Evolutionary conservation across 2,329 filamentous ascomycete genomes (phyloP), one percentile per base, ranked within the genome.

Genomic region (Zymoseptoria ardabiliae): DNA sequence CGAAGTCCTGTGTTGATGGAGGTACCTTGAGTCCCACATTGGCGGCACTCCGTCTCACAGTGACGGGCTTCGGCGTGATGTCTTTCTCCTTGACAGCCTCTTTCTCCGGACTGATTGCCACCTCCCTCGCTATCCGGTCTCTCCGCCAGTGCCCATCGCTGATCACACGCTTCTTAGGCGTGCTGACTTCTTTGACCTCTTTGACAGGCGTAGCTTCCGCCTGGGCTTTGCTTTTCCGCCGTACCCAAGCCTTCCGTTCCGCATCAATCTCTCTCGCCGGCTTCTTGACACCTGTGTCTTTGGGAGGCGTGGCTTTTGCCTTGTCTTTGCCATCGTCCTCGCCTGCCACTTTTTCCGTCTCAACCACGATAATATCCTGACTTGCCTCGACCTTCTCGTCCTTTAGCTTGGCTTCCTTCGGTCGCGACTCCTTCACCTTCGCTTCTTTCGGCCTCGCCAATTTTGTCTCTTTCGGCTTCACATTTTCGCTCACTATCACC

Each of bases 151-250:
- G 90, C 57, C 89, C 88, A 76, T 97, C 93, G 72, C 92, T 97
- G 62, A 97, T 85, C 57, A 97, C 90, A 63, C 92, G 85, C 80
- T 96, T 97, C 76, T 90, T 91, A 17, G 93, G 93, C 52, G 90
- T 84, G 54, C 79, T 85, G 71, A 75, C 80, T 67, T 75, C 77
- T 70, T 71, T 78, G 61, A 73, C 73, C 8, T 80, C 78, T 11
- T 74, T 71, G 54, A 78, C 73, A 59, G 75, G 75, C 56, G 77
- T 74, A 52, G 78, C 68, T 58, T 76, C 73, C 54, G 75, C 75
- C 23, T 67, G 65, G 5, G 68, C 64, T 57, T 70, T 72, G 59
- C 68, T 71, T 59, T 69, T 71, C 54, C 71, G 65, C 41, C 72
- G 65, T 8, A 74, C 67, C 70, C 72, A 74, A 20, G 72, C 72